Evolutionary conservation across 2,329 filamentous ascomycete species (phyloP).

Genomic region (Beauveria sp.): DNA sequence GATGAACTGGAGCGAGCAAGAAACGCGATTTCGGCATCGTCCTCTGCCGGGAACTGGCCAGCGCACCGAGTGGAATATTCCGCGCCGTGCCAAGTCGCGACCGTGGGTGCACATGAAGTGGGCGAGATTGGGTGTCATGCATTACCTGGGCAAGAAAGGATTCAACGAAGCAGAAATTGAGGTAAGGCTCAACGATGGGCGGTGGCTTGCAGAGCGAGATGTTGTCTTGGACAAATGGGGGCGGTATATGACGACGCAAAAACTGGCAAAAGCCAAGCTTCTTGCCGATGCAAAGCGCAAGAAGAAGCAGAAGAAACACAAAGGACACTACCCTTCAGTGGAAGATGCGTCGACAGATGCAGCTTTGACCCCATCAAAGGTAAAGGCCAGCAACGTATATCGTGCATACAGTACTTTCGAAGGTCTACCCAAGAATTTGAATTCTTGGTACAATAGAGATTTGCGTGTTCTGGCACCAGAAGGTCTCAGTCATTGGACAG

Average conservation of each 20-base stretch:
- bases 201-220: conserved; percentile 19
- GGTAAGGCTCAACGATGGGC: conserved; percentile 16
- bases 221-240: conserved; percentile 18
- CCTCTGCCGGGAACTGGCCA: conserved; percentile 17
- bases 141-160: conserved; percentile 20
- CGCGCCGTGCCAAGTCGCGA: conserved; percentile 12
- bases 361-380: conserved; percentile 8
- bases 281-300: neutral
- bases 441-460: conserved; percentile 20
- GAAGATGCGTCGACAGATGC: neutral
- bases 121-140: conserved; percentile 17
- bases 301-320: conserved; percentile 9
- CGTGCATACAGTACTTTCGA: conserved; percentile 22
- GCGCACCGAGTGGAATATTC: conserved; percentile 19
- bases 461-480: conserved; percentile 22
- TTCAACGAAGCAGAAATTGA: conserved; percentile 21
- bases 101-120: conserved; percentile 19
- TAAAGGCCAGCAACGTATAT: conserved; percentile 21
- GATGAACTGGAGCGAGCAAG: conserved; percentile 23
- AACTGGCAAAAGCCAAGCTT: conserved; percentile 8
- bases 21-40: conserved; percentile 20
- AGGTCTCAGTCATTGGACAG: conserved; percentile 20
- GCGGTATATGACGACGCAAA: conserved; percentile 16
- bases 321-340: neutral
- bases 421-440: conserved; percentile 17